Percentiles rank a stretch among this genome's conserved stretches.
Evolutionary conservation across 371 early-diverging fungal genomes (phyloP).

Genomic region (Actinomucor elegans): DNA sequence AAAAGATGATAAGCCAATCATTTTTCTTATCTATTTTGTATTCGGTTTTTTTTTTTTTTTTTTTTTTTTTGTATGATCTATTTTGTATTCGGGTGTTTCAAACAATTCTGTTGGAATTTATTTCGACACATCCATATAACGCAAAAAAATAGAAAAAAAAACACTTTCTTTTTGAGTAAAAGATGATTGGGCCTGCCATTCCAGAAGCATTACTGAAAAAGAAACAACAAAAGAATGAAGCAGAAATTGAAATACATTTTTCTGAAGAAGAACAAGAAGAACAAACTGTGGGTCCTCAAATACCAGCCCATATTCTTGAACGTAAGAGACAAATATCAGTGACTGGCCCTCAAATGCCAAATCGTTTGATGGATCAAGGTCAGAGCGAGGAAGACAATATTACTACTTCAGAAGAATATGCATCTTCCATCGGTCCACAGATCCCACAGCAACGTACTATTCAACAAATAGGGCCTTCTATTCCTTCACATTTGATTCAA

Average conservation of each 20-base stretch:
- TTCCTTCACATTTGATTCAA: slow-evolving; percentile 7
- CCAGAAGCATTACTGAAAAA: slow-evolving; percentile 14
- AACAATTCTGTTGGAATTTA: too few relatives aligned
- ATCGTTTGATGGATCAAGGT: not conserved
- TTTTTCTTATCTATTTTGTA: too few relatives aligned
- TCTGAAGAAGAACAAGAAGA: slow-evolving; percentile 17
- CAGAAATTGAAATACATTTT: not conserved
- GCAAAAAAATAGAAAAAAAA: too few relatives aligned
- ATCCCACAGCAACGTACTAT: slow-evolving; percentile 39
- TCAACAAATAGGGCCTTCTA: too few relatives aligned
- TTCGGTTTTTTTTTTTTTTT: too few relatives aligned
- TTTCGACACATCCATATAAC: too few relatives aligned
- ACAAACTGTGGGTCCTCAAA: not conserved
- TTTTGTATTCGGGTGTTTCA: too few relatives aligned
- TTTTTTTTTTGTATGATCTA: too few relatives aligned
- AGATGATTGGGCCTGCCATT: slow-evolving; percentile 24
- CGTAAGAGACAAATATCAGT: not conserved
- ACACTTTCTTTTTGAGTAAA: not conserved
- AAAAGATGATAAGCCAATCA: too few relatives aligned
- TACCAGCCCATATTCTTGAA: not conserved
- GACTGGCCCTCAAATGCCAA: slow-evolving; percentile 16
- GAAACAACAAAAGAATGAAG: not conserved
- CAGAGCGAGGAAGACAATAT: slow-evolving; percentile 1
- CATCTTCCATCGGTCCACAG: slow-evolving; percentile 31
- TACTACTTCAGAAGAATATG: slow-evolving; percentile 1